Percentiles rank a stretch among this genome's conserved stretches.
Evolutionary conservation across 2,329 filamentous ascomycete genomes (phyloP).

Genomic region (Stachybotrys echinatus): DNA sequence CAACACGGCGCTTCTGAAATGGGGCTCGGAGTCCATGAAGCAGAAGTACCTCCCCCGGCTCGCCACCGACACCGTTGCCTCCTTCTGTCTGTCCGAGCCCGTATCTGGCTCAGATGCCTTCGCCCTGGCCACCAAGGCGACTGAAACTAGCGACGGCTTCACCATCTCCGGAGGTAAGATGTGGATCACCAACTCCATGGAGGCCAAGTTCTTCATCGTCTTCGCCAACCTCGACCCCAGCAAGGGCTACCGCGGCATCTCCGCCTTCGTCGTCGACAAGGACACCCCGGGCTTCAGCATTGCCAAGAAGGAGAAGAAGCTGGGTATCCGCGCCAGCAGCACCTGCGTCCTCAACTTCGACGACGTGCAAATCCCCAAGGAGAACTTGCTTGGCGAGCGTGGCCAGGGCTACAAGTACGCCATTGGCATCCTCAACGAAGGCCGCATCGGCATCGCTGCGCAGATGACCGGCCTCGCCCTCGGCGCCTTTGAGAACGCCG

Average conservation of each 20-base stretch:
- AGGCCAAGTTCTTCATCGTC: constrained; percentile 93
- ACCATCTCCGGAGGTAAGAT: constrained; percentile 91
- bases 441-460: constrained; percentile 93
- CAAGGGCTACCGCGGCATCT: constrained; percentile 95
- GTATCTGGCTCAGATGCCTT: constrained; percentile 94
- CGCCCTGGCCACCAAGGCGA: constrained; percentile 85
- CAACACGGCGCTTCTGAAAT: constrained; percentile 88
- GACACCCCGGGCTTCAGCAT: constrained; percentile 83
- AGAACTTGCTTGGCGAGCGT: constrained; percentile 80
- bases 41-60: constrained; percentile 85
- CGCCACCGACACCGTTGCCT: constrained; percentile 83
- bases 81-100: constrained; percentile 90
- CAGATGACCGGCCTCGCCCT: constrained; percentile 98
- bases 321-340: constrained; percentile 91
- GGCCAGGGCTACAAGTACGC: constrained; percentile 98
- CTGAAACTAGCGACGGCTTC: constrained; percentile 77
- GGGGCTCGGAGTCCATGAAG: constrained; percentile 70
- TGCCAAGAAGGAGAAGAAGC: constrained; percentile 99
- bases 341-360: constrained; percentile 98
- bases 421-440: constrained; percentile 90
- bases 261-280: constrained; percentile 93
- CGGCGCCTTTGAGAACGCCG: constrained; percentile 92
- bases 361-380: constrained; percentile 84
- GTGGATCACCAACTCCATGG: constrained; percentile 99
- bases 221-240: constrained; percentile 92